Percentiles rank a stretch among this genome's conserved stretches.
Conservation (phyloP, 2,329 filamentous ascomycete genomes). For the Rhynchosporium graminicola region DNA sequence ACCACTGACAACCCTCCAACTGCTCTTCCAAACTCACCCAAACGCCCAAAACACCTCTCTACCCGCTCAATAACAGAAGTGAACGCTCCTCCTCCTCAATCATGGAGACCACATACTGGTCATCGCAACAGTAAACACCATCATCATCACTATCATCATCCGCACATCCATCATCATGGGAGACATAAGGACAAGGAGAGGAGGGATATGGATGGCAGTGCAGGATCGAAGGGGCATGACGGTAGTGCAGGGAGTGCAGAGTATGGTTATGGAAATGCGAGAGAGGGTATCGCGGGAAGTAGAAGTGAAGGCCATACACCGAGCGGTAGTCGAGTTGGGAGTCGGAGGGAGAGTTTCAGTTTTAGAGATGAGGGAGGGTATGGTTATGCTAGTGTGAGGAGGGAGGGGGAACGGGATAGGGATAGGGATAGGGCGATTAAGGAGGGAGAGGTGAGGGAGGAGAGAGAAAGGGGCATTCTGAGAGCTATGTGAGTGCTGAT, state of each 20-base stretch:
- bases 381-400: conserved; percentile 22
- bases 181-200: conserved; percentile 9
- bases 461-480: conserved; percentile 45
- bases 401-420: neutral
- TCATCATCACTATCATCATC: conserved; percentile 18
- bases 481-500: conserved; percentile 43
- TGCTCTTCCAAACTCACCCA: conserved; percentile 34
- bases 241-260: too few relatives aligned
- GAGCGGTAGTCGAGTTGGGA: conserved; percentile 46
- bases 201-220: neutral
- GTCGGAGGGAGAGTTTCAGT: conserved; percentile 47
- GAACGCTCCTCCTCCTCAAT: conserved; percentile 18
- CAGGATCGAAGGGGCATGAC: too few relatives aligned
- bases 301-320: conserved; percentile 48
- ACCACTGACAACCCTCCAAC: too few relatives aligned
- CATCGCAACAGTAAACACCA: conserved; percentile 20
- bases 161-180: conserved; percentile 39
- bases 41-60: conserved; percentile 52
- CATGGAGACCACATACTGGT: conserved; percentile 41
- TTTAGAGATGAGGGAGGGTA: conserved; percentile 39
- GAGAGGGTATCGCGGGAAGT: conserved; percentile 26
- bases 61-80: conserved; percentile 48
- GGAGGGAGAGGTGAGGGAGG: conserved; percentile 46
- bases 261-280: conserved; percentile 9
- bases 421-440: conserved; percentile 33